Evolutionary conservation across 2,329 filamentous ascomycete species (phyloP).

Genomic region (Trichoderma afroharzianum): DNA sequence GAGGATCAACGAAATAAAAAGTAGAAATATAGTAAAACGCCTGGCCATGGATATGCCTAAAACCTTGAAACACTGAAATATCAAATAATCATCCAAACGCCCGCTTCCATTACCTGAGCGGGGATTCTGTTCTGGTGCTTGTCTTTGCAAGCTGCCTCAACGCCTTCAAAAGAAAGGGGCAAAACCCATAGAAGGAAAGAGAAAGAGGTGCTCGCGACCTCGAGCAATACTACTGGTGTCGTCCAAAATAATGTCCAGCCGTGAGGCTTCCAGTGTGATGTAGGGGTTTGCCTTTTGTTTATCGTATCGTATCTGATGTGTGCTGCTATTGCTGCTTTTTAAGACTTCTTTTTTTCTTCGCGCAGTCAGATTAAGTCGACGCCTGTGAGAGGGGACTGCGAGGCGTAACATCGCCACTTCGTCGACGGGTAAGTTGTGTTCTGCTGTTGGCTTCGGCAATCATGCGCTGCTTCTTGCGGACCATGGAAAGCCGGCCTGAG

Average conservation of each 20-base stretch:
- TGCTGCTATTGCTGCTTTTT: constrained; percentile 2
- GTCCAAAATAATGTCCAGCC: constrained; percentile 17
- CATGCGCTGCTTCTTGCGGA: constrained; percentile 59
- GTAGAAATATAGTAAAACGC: constrained; percentile 7
- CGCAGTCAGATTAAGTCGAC: constrained; percentile 29
- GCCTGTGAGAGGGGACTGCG: constrained; percentile 50
- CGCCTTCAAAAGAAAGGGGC: not conserved
- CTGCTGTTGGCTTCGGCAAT: constrained; percentile 56
- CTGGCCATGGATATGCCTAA: constrained; percentile 9
- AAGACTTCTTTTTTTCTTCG: not conserved
- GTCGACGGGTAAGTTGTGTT: constrained; percentile 44
- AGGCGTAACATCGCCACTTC: constrained; percentile 54
- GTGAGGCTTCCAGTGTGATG: constrained; percentile 17
- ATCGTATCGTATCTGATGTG: not conserved
- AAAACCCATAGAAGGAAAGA: not conserved
- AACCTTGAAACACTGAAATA: constrained; percentile 13
- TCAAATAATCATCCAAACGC: constrained; percentile 29
- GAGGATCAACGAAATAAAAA: not conserved
- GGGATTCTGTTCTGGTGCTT: constrained; percentile 12
- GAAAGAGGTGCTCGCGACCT: not conserved
- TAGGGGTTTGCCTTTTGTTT: constrained; percentile 14
- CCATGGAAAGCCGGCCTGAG: constrained; percentile 49
- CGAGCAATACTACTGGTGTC: constrained; percentile 2
- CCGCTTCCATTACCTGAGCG: constrained; percentile 24
- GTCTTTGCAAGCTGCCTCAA: not conserved